Evolutionary conservation across 2,329 filamentous ascomycete genomes (phyloP).

Genomic region (Xylariaceae sp.): DNA sequence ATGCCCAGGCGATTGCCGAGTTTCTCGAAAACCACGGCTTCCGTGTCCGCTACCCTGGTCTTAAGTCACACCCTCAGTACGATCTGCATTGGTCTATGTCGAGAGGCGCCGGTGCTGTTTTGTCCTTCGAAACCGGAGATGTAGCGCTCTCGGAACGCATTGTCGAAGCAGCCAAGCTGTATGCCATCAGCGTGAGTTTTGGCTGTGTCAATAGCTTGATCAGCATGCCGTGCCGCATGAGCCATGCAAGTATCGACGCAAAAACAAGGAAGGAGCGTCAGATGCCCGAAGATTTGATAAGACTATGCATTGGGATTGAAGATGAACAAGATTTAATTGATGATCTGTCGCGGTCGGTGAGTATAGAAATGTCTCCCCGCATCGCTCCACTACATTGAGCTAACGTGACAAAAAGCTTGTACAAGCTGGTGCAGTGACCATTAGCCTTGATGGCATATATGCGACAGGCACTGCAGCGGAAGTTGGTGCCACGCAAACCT

Average conservation of each 20-base stretch:
- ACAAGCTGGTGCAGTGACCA: constrained; percentile 86
- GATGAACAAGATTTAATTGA: constrained; percentile 89
- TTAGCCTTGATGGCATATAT: constrained; percentile 78
- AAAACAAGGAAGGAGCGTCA: constrained; percentile 85
- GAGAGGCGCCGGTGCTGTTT: constrained; percentile 85
- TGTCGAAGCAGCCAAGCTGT: constrained; percentile 86
- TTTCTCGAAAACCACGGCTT: constrained; percentile 91
- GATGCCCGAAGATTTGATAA: constrained; percentile 95
- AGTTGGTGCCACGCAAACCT: constrained; percentile 13
- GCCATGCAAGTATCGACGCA: constrained; percentile 94
- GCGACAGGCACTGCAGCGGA: constrained; percentile 41
- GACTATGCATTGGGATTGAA: constrained; percentile 94
- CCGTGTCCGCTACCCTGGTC: constrained; percentile 88
- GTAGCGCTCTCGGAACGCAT: constrained; percentile 80
- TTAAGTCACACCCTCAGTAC: constrained; percentile 94
- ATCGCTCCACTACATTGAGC: constrained; percentile 8
- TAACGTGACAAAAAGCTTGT: constrained; percentile 62
- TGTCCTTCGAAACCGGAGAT: constrained; percentile 95
- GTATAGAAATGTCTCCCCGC: constrained; percentile 35
- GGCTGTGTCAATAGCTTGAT: constrained; percentile 98
- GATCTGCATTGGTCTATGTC: constrained; percentile 95
- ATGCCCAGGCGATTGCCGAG: constrained; percentile 83
- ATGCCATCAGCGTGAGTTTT: constrained; percentile 95
- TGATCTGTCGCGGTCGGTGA: constrained; percentile 83
- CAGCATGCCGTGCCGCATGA: constrained; percentile 99